Percentiles rank a stretch among this genome's conserved stretches.
These are phyloP conservation scores for Carex scoparia DNA, from an alignment of 176 grass and related monocot species.

Conservation along the genomic window DNA sequence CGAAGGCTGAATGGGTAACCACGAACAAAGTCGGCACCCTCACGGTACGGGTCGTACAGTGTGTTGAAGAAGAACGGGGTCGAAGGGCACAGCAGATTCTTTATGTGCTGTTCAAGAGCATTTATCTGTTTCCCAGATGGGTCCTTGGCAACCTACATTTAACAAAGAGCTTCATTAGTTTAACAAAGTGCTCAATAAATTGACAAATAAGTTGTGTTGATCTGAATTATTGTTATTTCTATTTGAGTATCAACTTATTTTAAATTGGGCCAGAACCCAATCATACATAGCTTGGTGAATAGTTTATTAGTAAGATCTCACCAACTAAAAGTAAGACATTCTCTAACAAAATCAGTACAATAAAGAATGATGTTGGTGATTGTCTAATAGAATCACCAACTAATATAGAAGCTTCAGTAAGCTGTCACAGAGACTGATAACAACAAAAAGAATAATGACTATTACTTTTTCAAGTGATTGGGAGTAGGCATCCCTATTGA, in stretches of 20 bases:
- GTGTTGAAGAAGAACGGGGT: constrained; percentile 56
- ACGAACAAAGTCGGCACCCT: constrained; percentile 46
- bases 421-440: background rate
- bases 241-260: background rate
- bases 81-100: constrained; percentile 39
- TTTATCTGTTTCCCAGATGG: constrained; percentile 46
- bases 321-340: background rate
- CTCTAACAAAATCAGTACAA: background rate
- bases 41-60: constrained; percentile 45
- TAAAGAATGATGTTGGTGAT: background rate
- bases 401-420: background rate
- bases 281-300: background rate
- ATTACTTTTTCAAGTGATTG: background rate
- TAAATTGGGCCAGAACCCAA: background rate
- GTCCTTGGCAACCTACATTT: constrained; percentile 42
- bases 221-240: background rate
- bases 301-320: constrained; percentile 8
- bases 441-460: background rate
- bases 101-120: constrained; percentile 50
- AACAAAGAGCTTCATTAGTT: background rate
- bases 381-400: background rate
- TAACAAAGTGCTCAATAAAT: background rate
- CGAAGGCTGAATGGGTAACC: constrained; percentile 52
- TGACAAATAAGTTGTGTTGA: background rate
- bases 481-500: background rate